A percentile compares a stretch with the other conserved stretches of the same genome.
phyloP scores from a whole-genome alignment of 495 filamentous ascomycete genomes.

The Antarctomyces pellizariae region DNA sequence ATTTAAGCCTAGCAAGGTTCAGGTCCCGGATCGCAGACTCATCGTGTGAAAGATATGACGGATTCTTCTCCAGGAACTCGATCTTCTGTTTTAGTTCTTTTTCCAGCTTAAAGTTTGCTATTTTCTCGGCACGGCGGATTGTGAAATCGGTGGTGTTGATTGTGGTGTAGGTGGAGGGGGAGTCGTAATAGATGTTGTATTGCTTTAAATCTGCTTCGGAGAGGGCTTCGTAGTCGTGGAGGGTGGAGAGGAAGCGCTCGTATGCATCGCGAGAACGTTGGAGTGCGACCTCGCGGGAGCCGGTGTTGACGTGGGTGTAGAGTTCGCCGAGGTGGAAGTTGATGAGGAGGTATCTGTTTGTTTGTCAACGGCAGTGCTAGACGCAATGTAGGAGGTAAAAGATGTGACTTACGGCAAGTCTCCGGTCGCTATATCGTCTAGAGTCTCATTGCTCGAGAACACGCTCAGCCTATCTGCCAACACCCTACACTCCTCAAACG shows the following conservation, averaged over 20 bases:
- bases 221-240: conserved; percentile 62
- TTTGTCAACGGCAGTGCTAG: background rate
- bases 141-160: conserved; percentile 45
- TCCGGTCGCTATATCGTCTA: conserved; percentile 73
- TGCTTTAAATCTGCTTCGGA: conserved; percentile 40
- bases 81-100: conserved; percentile 70
- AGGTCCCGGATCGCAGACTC: conserved; percentile 59
- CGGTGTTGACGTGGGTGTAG: conserved; percentile 26
- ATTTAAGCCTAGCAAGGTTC: conserved; percentile 47
- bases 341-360: conserved; percentile 37
- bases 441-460: conserved; percentile 73
- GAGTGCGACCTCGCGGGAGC: conserved; percentile 39
- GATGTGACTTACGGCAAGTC: conserved; percentile 42
- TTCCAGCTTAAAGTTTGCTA: conserved; percentile 62
- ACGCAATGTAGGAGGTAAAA: conserved; percentile 16
- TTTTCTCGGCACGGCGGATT: conserved; percentile 56
- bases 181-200: conserved; percentile 43
- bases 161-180: conserved; percentile 41
- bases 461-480: conserved; percentile 47
- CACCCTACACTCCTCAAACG: conserved; percentile 48
- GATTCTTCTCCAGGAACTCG: conserved; percentile 41
- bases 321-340: conserved; percentile 48
- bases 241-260: conserved; percentile 48
- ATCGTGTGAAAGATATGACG: conserved; percentile 35
- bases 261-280: conserved; percentile 37